Evolutionary conservation across 306 rosid species (phyloP).

Genomic region (Cicer bijugum): DNA sequence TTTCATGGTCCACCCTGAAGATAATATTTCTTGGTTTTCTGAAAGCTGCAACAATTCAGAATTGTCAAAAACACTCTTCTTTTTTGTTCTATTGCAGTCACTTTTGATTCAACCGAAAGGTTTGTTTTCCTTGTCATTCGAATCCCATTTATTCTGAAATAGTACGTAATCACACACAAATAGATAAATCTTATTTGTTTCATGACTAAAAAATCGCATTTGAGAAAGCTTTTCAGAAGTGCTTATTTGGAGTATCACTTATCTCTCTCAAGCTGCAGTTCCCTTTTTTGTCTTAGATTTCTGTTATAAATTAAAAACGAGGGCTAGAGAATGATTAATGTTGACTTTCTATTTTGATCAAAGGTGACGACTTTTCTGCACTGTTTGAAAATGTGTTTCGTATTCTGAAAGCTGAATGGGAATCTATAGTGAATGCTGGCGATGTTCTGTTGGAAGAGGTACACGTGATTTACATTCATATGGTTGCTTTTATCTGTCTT

Average conservation of each 20-base stretch:
- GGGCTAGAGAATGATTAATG: constrained; percentile 36
- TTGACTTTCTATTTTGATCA: constrained; percentile 41
- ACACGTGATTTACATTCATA: constrained; percentile 19
- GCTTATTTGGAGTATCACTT: constrained; percentile 6
- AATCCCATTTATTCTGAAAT: constrained; percentile 27
- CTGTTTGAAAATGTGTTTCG: constrained; percentile 63
- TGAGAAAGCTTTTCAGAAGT: constrained; percentile 9
- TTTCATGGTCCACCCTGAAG: constrained; percentile 58
- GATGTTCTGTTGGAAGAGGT: constrained; percentile 68
- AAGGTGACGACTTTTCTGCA: constrained; percentile 51
- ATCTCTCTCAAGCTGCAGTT: constrained; percentile 24
- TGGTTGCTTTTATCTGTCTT: constrained; percentile 18
- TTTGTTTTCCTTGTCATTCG: constrained; percentile 43
- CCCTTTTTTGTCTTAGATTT: constrained; percentile 23
- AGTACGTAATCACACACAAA: neutral
- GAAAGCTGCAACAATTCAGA: constrained; percentile 59
- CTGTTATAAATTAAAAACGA: neutral
- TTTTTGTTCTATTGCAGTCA: constrained; percentile 70
- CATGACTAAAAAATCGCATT: neutral
- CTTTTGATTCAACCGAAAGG: constrained; percentile 52
- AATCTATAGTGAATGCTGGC: constrained; percentile 51
- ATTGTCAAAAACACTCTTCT: constrained; percentile 67
- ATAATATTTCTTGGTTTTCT: constrained; percentile 63
- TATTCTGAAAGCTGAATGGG: constrained; percentile 77
- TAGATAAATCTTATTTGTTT: neutral